A percentile compares a stretch with the other conserved stretches of the same genome.
Evolutionary conservation across 108 stramenopile species (phyloP).

Genomic region (Cyclotella kingstonii): DNA sequence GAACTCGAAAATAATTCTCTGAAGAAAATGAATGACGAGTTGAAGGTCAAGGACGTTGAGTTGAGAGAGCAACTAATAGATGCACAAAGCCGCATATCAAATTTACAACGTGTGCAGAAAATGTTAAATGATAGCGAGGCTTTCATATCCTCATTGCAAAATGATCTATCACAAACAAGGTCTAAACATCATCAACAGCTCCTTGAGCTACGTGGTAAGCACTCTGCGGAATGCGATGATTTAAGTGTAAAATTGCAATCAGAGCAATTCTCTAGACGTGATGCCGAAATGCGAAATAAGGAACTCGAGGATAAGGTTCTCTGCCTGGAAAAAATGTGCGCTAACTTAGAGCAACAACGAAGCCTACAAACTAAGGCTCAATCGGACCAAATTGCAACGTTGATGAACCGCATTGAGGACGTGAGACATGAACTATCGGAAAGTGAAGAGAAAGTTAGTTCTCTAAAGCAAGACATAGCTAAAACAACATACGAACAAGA

Average conservation of each 20-base stretch:
- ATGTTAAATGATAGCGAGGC: constrained; percentile 27
- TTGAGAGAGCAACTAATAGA: constrained; percentile 23
- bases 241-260: constrained; percentile 13
- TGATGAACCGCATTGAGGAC: constrained; percentile 28
- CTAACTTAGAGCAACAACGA: constrained; percentile 17
- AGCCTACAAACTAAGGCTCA: constrained; percentile 22
- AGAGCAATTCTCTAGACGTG: constrained; percentile 14
- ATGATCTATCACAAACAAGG: constrained; percentile 27
- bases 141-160: constrained; percentile 34
- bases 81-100: constrained; percentile 23
- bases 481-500: constrained; percentile 7
- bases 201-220: constrained; percentile 18
- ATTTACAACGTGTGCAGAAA: constrained; percentile 32
- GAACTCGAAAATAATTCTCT: constrained; percentile 19
- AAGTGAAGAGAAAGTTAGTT: background rate
- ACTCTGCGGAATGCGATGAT: constrained; percentile 16
- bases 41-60: constrained; percentile 14
- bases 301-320: constrained; percentile 26
- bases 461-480: background rate
- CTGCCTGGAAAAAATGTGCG: constrained; percentile 6
- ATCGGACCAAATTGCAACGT: constrained; percentile 20
- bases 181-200: constrained; percentile 29
- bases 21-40: constrained; percentile 31
- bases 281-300: constrained; percentile 14
- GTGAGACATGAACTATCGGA: background rate